Evolutionary conservation across 2,329 filamentous ascomycete species (phyloP).

Genomic region (Acephala macrosclerotiorum): DNA sequence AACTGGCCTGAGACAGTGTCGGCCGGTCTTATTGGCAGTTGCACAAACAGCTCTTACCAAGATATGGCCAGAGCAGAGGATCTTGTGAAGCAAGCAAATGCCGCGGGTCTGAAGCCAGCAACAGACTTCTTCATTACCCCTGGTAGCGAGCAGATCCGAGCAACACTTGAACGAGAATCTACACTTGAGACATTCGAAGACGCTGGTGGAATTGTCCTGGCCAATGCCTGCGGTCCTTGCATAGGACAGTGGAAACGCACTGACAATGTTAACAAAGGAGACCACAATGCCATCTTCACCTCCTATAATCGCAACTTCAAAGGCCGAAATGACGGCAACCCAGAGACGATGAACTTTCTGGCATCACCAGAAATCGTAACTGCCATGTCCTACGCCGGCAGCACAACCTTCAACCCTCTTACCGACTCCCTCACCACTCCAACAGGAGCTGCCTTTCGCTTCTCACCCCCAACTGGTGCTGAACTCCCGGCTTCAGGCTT

Average conservation of each 20-base stretch:
- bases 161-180: slow-evolving; percentile 88
- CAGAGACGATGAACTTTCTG: slow-evolving; percentile 97
- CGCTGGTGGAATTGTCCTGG: slow-evolving; percentile 87
- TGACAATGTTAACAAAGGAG: slow-evolving; percentile 84
- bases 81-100: slow-evolving; percentile 87
- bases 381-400: slow-evolving; percentile 91
- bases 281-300: slow-evolving; percentile 91
- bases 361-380: slow-evolving; percentile 97
- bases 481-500: slow-evolving; percentile 72
- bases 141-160: slow-evolving; percentile 94
- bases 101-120: slow-evolving; percentile 88
- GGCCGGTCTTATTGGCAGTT: slow-evolving; percentile 94
- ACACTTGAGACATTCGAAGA: slow-evolving; percentile 86
- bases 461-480: slow-evolving; percentile 78
- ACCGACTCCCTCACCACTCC: slow-evolving; percentile 85
- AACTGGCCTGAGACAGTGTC: slow-evolving; percentile 91
- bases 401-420: slow-evolving; percentile 94
- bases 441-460: slow-evolving; percentile 83
- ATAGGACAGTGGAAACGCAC: slow-evolving; percentile 96
- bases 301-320: slow-evolving; percentile 99
- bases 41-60: slow-evolving; percentile 98
- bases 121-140: slow-evolving; percentile 96
- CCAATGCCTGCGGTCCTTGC: slow-evolving; percentile 89
- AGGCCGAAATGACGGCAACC: slow-evolving; percentile 95
- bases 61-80: slow-evolving; percentile 97